Base-by-base conservation (phyloP, 2,329 filamentous ascomycete genomes). In the Chrysosporium keratinophilum region DNA sequence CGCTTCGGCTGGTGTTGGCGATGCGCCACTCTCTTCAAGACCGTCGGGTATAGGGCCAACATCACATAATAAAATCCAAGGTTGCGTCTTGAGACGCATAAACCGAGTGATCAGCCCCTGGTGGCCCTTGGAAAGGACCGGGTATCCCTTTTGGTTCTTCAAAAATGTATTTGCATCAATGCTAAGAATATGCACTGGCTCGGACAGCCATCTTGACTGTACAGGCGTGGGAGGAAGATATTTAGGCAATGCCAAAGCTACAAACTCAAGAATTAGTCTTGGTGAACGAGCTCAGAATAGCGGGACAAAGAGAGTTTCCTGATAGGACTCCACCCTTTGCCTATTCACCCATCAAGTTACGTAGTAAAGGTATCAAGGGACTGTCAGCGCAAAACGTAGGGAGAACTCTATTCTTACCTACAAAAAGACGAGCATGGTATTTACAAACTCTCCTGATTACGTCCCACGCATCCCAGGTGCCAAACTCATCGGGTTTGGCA, bases 391-490 rank as follows among this genome's bases (percentile, higher is more conserved):
- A 14, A 15, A 49, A n/a, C 23, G n/a, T 7, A 35, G 15, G 14
- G n/a, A 17, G 1, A 31, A 35, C 14, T 54, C 20, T 44, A 53
- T 64, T 68, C 88, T 75, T 84, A 95, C 91, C 87, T 69, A 96
- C 81, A 63, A 82, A 85, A 37, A 98, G 76, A 67, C 88, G 81
- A 54, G 78, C 72, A 69, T 84, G 85, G 71, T 98, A 97, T 71
- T 84, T 85, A 78, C 89, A 96, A 54, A 88, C 76, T 51, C 83
- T 84, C 51, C 93, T 80, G 63, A 98, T 85, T 19, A 84, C 77
- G 67, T 98, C 85, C 93, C 93, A 98, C 1, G 86, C 84, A 69
- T 97, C 90, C 94, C 94, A 98, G 1, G 84, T 78, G 51, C 83
- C 83, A 68, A 88, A 93, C 0, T 86, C 69, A 63, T 91, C 85